Percentiles rank a stretch among this genome's conserved stretches.
These are phyloP conservation scores for Chlamydomonas reinhardtii DNA, from an alignment of 163 green algal genomes.

Conservation along the genomic window DNA sequence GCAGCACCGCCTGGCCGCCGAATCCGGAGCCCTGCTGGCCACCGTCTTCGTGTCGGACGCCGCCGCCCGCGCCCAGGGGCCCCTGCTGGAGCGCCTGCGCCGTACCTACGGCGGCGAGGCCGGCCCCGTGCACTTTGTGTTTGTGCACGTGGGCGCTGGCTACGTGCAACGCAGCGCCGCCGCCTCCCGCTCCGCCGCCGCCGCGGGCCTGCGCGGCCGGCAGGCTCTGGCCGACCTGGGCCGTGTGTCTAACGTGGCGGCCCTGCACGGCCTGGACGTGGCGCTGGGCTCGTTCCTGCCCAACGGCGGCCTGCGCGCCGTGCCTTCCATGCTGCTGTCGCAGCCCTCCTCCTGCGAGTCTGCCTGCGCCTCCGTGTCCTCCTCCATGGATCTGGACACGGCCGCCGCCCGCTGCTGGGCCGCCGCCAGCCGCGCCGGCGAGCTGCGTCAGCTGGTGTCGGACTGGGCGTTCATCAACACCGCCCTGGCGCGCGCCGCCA, in stretches of 20 bases:
- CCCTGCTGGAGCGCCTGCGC: slow-evolving; percentile 21
- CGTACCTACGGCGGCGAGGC: neutral
- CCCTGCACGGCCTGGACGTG: slow-evolving; percentile 29
- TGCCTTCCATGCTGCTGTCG: slow-evolving; percentile 24
- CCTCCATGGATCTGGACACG: too few species aligned
- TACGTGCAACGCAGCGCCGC: neutral
- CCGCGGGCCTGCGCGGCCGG: neutral
- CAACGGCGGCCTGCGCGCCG: neutral
- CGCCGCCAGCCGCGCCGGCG: neutral
- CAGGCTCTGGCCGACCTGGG: neutral
- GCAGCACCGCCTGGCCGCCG: slow-evolving; percentile 9
- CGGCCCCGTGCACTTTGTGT: slow-evolving; percentile 11
- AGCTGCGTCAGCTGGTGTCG: slow-evolving; percentile 34
- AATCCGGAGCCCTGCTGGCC: slow-evolving; percentile 9
- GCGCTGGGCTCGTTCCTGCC: slow-evolving; percentile 24
- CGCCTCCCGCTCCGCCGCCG: neutral
- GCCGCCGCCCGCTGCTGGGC: too few species aligned
- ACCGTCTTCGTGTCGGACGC: slow-evolving; percentile 41
- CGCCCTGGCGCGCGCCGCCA: neutral
- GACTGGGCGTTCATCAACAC: slow-evolving; percentile 32
- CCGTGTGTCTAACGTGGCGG: neutral
- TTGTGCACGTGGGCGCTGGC: slow-evolving; percentile 4
- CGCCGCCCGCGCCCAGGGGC: neutral
- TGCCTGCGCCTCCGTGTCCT: too few species aligned
- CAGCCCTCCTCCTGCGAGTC: too few species aligned